Base-by-base conservation (phyloP, 2,329 filamentous ascomycete species). In the Passalora sequoiae region DNA sequence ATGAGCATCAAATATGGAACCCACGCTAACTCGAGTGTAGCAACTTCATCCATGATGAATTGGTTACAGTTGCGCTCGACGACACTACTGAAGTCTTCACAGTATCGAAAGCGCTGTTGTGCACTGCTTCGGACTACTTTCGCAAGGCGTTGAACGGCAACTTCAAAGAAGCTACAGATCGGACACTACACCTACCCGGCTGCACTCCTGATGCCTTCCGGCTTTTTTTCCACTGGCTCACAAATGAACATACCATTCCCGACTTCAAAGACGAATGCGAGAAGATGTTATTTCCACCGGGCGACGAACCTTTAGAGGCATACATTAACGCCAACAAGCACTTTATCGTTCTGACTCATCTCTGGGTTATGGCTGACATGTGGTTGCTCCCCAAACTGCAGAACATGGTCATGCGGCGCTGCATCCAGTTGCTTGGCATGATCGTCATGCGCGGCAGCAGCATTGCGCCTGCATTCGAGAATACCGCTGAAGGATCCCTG, bases 181-280 rank as follows among this genome's bases (percentile, higher is more conserved):
- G 33, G 5, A 27, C 17, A 15, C 19, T 44, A 6, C 28, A 10
- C 9, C 25, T 38, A 4, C 40, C 40, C 22, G 40, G 40, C 1
- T 38, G 40, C 22, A 24, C 37, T 19, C 27, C 19, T 6, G 15
- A 35, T 6, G 41, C 21, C 4, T 41, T 44, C 19, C 24, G 28
- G 15, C 24, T 39, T 2, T 38, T 48, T 38, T 20, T 48, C 4
- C 31, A 38, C 27, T 48, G 24, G 27, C 13, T 32, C 3, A 40
- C 38, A 6, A 10, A 22, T n/a, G 33, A 30, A 20, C 15, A 29
- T 25, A 7, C 3, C 20, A 9, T 37, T 9, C 19, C 33, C 4
- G 19, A 37, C 16, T 4, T 37, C 20, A 2, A 3, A 13, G 33
- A 2, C 4, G 4, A 3, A 13, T 31, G 28, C 2, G 12, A 4